Evolutionary conservation across 2,329 filamentous ascomycete species (phyloP).

Genomic region (Didymella lethalis): DNA sequence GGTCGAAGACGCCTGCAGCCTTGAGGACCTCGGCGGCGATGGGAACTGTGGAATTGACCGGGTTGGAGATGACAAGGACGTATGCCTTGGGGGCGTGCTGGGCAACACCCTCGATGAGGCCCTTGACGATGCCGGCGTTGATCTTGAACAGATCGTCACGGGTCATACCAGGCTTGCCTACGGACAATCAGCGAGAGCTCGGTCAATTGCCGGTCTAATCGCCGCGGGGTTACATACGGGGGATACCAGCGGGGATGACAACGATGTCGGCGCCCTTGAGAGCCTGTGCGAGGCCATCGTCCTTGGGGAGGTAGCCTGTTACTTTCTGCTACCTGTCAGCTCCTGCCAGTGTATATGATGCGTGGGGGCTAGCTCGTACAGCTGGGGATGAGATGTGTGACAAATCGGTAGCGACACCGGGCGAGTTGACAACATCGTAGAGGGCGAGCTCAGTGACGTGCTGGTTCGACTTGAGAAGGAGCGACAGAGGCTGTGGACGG

Average conservation of each 20-base stretch:
- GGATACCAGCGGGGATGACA: conserved; percentile 97
- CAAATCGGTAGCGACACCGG: conserved; percentile 93
- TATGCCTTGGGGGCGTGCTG: conserved; percentile 91
- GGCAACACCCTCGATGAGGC: conserved; percentile 85
- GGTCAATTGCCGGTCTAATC: conserved; percentile 5
- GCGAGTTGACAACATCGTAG: conserved; percentile 99
- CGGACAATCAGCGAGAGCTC: conserved; percentile 28
- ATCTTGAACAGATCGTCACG: conserved; percentile 99
- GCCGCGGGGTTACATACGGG: conserved; percentile 67
- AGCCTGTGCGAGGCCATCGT: conserved; percentile 83
- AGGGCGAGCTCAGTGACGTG: conserved; percentile 91
- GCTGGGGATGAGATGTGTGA: conserved; percentile 95
- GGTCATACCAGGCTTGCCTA: conserved; percentile 99
- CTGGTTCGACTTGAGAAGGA: conserved; percentile 90
- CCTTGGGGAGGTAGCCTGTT: conserved; percentile 84
- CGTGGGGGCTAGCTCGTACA: conserved; percentile 57
- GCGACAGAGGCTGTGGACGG: conserved; percentile 79
- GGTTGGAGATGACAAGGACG: conserved; percentile 98
- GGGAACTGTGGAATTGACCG: conserved; percentile 98
- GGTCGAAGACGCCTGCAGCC: conserved; percentile 89
- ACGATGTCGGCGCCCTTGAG: conserved; percentile 95
- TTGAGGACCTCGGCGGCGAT: conserved; percentile 98
- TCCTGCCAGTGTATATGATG: conserved; percentile 16
- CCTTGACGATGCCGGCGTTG: conserved; percentile 97
- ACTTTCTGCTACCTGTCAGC: conserved; percentile 66